These are phyloP conservation scores for Arabidopsis arenosa DNA, from an alignment of 345 rosid genomes.

Conservation along the genomic window DNA sequence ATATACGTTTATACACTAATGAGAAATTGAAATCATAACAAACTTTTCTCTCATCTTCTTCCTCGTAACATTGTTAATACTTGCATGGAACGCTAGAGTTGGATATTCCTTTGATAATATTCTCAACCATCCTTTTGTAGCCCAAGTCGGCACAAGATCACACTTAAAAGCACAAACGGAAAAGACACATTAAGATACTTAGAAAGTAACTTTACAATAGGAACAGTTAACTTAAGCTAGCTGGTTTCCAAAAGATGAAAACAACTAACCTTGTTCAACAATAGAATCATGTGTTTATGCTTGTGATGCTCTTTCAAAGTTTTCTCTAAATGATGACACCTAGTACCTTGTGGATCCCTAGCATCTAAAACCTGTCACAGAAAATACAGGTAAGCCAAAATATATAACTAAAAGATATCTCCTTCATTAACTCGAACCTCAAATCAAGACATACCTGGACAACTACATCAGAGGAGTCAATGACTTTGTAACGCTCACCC, in stretches of 20 bases:
- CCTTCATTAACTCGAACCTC: background rate
- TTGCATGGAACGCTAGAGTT: conserved; percentile 96
- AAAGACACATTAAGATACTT: background rate
- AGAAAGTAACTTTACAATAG: background rate
- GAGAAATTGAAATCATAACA: too few species aligned
- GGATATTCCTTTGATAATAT: conserved; percentile 89
- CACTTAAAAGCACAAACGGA: conserved; percentile 53
- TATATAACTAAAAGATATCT: background rate
- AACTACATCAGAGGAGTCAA: conserved; percentile 95
- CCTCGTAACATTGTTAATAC: conserved; percentile 79
- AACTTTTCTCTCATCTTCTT: too few species aligned
- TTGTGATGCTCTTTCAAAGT: conserved; percentile 92
- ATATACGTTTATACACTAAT: too few species aligned
- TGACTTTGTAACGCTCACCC: conserved; percentile 98
- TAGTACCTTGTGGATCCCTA: conserved; percentile 92
- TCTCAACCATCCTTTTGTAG: conserved; percentile 93
- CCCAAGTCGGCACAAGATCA: conserved; percentile 97
- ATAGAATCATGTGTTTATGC: conserved; percentile 85
- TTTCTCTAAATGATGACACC: conserved; percentile 85
- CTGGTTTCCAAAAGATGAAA: background rate
- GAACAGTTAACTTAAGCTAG: conserved; percentile 11
- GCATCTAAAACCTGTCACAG: conserved; percentile 86
- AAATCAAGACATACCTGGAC: conserved; percentile 66
- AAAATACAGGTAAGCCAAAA: conserved; percentile 9
- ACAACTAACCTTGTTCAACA: conserved; percentile 79